phyloP scores from a whole-genome alignment of 805 yeast species.

The Ogataea neopini region DNA sequence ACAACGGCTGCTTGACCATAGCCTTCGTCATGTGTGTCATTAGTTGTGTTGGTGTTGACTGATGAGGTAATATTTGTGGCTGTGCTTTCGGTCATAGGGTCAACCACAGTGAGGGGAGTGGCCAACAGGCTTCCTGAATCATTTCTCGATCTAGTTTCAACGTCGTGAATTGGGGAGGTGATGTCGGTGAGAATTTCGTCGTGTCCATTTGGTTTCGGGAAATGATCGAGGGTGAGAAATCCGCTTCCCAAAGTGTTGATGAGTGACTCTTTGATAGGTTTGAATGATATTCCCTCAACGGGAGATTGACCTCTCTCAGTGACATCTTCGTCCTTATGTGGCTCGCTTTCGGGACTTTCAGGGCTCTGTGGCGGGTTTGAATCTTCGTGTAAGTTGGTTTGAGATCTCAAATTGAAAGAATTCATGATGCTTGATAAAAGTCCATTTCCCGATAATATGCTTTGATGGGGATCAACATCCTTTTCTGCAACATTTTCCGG shows the following conservation, averaged over 20 bases:
- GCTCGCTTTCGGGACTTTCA: not conserved
- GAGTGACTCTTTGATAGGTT: constrained; percentile 47
- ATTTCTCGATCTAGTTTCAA: not conserved
- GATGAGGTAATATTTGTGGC: constrained; percentile 13
- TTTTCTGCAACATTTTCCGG: not conserved
- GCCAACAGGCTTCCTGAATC: constrained; percentile 4
- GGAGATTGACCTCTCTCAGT: constrained; percentile 17
- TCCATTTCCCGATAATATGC: constrained; percentile 18
- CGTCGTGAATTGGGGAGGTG: not conserved
- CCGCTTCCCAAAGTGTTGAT: constrained; percentile 53
- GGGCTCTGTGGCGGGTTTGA: constrained; percentile 4
- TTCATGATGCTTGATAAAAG: constrained; percentile 30
- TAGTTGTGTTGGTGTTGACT: constrained; percentile 18
- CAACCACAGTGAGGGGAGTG: constrained; percentile 11
- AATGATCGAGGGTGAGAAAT: constrained; percentile 39
- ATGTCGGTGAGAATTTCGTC: not conserved
- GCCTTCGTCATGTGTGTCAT: constrained; percentile 7
- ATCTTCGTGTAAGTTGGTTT: constrained; percentile 18
- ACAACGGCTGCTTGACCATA: constrained; percentile 1
- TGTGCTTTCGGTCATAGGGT: constrained; percentile 12
- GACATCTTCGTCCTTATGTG: not conserved
- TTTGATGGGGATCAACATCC: not conserved
- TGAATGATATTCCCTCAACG: constrained; percentile 43
- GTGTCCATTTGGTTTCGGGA: constrained; percentile 21
- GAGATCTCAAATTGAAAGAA: constrained; percentile 31